phyloP scores from a whole-genome alignment of 2,329 filamentous ascomycete species.

The Ascochyta fabae region DNA sequence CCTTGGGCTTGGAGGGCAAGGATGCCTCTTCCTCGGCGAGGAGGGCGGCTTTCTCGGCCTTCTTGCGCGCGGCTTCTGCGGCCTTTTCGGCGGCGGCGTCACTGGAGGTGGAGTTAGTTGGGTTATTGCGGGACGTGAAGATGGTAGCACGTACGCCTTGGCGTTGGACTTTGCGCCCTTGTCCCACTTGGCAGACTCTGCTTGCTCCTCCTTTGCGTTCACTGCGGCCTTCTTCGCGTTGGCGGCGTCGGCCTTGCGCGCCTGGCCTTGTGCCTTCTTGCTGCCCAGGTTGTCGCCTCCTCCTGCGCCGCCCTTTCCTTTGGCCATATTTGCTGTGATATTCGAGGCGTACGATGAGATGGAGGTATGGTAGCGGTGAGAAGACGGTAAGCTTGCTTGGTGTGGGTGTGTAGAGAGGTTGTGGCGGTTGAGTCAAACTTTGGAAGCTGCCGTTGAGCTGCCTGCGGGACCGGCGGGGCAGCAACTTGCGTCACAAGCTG shows the following conservation, averaged over 20 bases:
- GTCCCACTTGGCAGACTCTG: slow-evolving; percentile 78
- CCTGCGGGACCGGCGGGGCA: slow-evolving; percentile 13
- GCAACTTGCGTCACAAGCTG: slow-evolving; percentile 13
- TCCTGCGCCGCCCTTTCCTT: slow-evolving; percentile 63
- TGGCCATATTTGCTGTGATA: slow-evolving; percentile 32
- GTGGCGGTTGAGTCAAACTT: slow-evolving; percentile 17
- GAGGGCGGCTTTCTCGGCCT: slow-evolving; percentile 87
- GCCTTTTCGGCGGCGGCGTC: slow-evolving; percentile 85
- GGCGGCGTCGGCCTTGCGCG: slow-evolving; percentile 88
- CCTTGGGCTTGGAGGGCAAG: slow-evolving; percentile 68
- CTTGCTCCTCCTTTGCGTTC: slow-evolving; percentile 68
- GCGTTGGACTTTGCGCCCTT: slow-evolving; percentile 83
- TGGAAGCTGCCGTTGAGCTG: slow-evolving; percentile 13
- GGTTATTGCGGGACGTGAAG: background rate
- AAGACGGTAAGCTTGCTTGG: background rate
- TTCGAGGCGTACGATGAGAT: background rate
- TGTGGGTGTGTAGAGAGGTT: background rate
- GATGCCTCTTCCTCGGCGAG: slow-evolving; percentile 81
- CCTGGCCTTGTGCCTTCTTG: slow-evolving; percentile 90
- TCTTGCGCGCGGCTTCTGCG: slow-evolving; percentile 82
- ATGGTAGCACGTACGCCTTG: slow-evolving; percentile 74
- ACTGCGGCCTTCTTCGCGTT: slow-evolving; percentile 77
- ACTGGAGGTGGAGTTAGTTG: slow-evolving; percentile 55
- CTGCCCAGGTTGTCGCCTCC: slow-evolving; percentile 68
- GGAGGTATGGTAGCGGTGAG: background rate